These are phyloP conservation scores for Diutina pseudorugosa DNA, from an alignment of 1,139 yeast species.

Conservation along the genomic window DNA sequence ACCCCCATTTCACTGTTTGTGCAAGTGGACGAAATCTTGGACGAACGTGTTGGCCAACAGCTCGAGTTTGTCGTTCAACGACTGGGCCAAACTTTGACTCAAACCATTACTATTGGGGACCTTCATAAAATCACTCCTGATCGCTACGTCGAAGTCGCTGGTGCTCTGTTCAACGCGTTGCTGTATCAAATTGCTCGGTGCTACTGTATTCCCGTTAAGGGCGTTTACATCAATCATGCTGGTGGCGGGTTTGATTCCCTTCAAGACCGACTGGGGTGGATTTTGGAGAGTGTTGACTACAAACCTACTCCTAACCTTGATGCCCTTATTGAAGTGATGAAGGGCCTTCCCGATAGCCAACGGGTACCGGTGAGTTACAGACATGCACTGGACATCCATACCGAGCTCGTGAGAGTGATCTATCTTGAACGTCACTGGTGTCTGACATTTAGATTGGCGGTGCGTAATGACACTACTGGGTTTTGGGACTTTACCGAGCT, in stretches of 20 bases:
- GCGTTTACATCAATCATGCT: constrained; percentile 72
- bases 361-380: constrained; percentile 64
- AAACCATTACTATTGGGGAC: constrained; percentile 52
- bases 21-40: constrained; percentile 76
- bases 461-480: constrained; percentile 73
- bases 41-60: constrained; percentile 50
- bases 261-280: constrained; percentile 53
- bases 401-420: constrained; percentile 50
- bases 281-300: constrained; percentile 68
- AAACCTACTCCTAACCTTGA: constrained; percentile 62
- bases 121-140: constrained; percentile 76
- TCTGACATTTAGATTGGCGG: constrained; percentile 56
- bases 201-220: constrained; percentile 72
- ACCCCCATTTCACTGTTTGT: constrained; percentile 57
- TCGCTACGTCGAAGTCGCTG: constrained; percentile 70
- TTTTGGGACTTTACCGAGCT: constrained; percentile 74
- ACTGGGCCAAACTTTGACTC: constrained; percentile 44
- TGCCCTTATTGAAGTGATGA: constrained; percentile 68
- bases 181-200: constrained; percentile 84
- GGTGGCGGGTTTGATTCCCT: constrained; percentile 62
- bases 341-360: constrained; percentile 60
- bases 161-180: constrained; percentile 75
- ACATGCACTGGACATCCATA: constrained; percentile 72
- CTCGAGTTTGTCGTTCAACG: constrained; percentile 49
- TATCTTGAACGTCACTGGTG: constrained; percentile 83